Evolutionary conservation across 768 basidiomycete species (phyloP).

Genomic region (Porphyrellus cyaneotinctus): DNA sequence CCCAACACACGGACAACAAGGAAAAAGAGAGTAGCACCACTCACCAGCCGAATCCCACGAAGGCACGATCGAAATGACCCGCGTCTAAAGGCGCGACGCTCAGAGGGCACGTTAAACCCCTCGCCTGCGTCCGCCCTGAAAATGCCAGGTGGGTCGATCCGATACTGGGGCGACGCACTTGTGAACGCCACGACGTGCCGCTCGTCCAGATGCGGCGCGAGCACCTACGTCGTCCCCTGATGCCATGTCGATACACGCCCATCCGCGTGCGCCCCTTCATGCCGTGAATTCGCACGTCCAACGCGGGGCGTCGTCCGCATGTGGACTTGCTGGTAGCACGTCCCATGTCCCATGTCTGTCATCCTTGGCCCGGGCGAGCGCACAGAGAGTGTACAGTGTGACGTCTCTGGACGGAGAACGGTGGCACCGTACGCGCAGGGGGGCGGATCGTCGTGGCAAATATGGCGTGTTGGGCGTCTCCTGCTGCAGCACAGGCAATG

Average conservation of each 20-base stretch:
- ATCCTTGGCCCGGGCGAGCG: constrained; percentile 41
- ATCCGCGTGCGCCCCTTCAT: not conserved
- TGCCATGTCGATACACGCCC: not conserved
- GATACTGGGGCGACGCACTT: no score
- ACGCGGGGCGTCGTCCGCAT: not conserved
- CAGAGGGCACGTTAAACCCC: not conserved
- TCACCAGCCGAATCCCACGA: not conserved
- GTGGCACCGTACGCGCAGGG: constrained; percentile 32
- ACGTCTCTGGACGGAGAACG: constrained; percentile 33
- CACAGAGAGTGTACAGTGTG: constrained; percentile 28
- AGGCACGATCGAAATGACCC: not conserved
- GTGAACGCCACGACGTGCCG: not conserved
- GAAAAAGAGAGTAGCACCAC: no score
- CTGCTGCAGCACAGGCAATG: constrained; percentile 18
- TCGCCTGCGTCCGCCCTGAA: not conserved
- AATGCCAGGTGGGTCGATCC: no score
- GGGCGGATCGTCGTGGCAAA: constrained; percentile 33
- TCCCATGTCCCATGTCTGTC: constrained; percentile 36
- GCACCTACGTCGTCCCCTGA: not conserved
- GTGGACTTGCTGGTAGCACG: constrained; percentile 40
- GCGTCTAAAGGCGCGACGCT: not conserved
- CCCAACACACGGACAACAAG: not conserved
- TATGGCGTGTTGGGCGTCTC: constrained; percentile 16
- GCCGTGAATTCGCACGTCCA: not conserved
- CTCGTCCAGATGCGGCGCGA: not conserved